Evolutionary conservation across 805 yeast genomes (phyloP), one percentile per base, ranked within the genome.

Genomic region (Komagataella populi): DNA sequence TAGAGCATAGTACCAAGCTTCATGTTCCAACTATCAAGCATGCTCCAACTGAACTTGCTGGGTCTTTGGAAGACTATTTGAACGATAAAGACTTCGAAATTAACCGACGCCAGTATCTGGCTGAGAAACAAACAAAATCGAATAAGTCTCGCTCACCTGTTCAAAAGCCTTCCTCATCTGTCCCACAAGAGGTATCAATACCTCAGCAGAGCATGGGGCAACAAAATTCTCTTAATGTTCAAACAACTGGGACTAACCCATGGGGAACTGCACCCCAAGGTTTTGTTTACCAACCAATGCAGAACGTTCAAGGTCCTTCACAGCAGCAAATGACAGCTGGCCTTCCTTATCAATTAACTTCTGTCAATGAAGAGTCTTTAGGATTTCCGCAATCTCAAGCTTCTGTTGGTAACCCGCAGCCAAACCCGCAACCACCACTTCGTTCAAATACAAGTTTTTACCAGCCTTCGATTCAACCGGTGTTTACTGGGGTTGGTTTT

Each of bases 11-110:
- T 10, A 89, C 97, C 2, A 89, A 89, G 60, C 71, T 91, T 56
- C 90, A 84, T 60, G 96, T 93, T 39, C 99, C 99, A 44, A 90
- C 96, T 12, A 90, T 93, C 55, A 87, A 87, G 63, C 99, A 93
- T 67, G 98, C 98, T 1, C 97, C 97, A 20, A 90, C 97, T 2
- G 93, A 96, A 23, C 73, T 93, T 56, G 85, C 96, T 3, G 76
- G 81, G 39, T 83, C 95, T 12, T 76, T 93, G 55, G 93, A 88
- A 62, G 96, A 90, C 58, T 95, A 91, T 64, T 70, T 93, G 57
- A 77, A 82, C 56, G 97, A 91, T 62, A 88, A 90, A 6, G 82
- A 83, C 58, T 88, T 88, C 66, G 96, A 88, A 57, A 67, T 70
- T 6, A 88, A 87, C 63, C 77, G 95, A 63, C 70, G 81, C 54